A percentile compares a stretch with the other conserved stretches of the same genome.
These are phyloP conservation scores for Bipolaris victoriae DNA, from an alignment of 2,329 filamentous ascomycete species.

Conservation along the genomic window DNA sequence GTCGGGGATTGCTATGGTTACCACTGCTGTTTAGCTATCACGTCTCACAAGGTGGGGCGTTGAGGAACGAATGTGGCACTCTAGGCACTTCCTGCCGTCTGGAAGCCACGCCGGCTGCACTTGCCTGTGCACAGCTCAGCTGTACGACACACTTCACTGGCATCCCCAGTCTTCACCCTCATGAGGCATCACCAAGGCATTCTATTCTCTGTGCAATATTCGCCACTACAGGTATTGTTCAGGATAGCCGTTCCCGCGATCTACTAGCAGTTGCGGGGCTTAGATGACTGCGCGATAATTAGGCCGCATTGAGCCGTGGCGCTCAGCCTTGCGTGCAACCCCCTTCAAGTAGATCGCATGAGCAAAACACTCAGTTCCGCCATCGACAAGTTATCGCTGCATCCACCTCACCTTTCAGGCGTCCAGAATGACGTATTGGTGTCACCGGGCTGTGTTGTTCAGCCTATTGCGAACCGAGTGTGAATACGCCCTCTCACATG, in stretches of 20 bases:
- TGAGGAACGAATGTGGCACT: conserved; percentile 17
- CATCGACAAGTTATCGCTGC: conserved; percentile 2
- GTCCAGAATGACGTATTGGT: conserved; percentile 16
- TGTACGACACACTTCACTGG: background rate
- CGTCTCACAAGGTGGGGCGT: conserved; percentile 26
- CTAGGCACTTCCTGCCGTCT: conserved; percentile 28
- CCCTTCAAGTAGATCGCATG: conserved; percentile 8
- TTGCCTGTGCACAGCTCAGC: conserved; percentile 9
- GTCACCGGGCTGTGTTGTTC: conserved; percentile 5
- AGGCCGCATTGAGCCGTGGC: background rate
- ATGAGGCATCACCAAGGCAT: background rate
- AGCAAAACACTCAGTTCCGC: background rate
- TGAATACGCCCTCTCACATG: background rate
- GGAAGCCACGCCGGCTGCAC: conserved; percentile 19
- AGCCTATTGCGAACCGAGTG: conserved; percentile 21
- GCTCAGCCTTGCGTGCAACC: conserved; percentile 6
- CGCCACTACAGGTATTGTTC: background rate
- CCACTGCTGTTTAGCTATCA: conserved; percentile 24
- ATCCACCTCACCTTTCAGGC: conserved; percentile 16
- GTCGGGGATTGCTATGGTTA: conserved; percentile 20
- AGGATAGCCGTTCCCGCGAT: conserved; percentile 4
- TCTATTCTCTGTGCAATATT: background rate
- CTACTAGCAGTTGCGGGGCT: background rate
- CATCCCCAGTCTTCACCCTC: background rate
- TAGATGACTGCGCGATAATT: conserved; percentile 12